Evolutionary conservation across 2,329 filamentous ascomycete genomes (phyloP).

Genomic region (Pyrenochaeta sp.): DNA sequence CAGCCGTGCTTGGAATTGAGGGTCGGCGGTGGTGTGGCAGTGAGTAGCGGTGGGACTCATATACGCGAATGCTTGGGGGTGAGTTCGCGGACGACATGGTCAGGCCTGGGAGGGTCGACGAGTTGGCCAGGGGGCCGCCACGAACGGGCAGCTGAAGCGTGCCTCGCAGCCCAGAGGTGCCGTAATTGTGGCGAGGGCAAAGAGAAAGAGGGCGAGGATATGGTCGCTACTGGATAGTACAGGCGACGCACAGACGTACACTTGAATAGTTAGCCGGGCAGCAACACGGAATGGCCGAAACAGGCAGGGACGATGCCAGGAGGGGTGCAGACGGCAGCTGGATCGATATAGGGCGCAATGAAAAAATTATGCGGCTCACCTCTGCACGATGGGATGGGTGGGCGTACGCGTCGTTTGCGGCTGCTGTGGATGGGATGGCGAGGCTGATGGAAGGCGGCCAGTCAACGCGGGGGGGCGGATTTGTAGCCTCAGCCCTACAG

Average conservation of each 20-base stretch:
- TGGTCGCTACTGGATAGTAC: slow-evolving; percentile 26
- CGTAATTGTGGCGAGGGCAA: slow-evolving; percentile 40
- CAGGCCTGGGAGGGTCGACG: slow-evolving; percentile 25
- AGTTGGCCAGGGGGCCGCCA: slow-evolving; percentile 40
- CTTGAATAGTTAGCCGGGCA: slow-evolving; percentile 21
- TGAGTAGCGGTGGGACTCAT: slow-evolving; percentile 51
- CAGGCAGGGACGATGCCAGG: slow-evolving; percentile 24
- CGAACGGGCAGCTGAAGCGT: slow-evolving; percentile 46
- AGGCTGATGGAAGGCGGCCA: slow-evolving; percentile 21
- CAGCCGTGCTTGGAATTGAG: slow-evolving; percentile 51
- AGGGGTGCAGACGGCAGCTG: slow-evolving; percentile 7
- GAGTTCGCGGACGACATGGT: slow-evolving; percentile 46
- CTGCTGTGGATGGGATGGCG: slow-evolving; percentile 18
- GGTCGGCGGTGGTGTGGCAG: slow-evolving; percentile 44
- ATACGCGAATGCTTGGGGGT: slow-evolving; percentile 53
- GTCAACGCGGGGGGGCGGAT: slow-evolving; percentile 22
- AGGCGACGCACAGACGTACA: slow-evolving; percentile 25
- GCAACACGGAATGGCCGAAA: slow-evolving; percentile 34
- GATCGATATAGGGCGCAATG: slow-evolving; percentile 7
- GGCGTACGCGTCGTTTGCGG: slow-evolving; percentile 15
- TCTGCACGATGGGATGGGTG: slow-evolving; percentile 1
- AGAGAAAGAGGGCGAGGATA: slow-evolving; percentile 15
- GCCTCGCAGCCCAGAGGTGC: slow-evolving; percentile 29
- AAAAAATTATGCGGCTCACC: slow-evolving; percentile 20
- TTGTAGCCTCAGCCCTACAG: slow-evolving; percentile 11